Conservation (phyloP, 2,329 filamentous ascomycete species). For the Graphium sp. region DNA sequence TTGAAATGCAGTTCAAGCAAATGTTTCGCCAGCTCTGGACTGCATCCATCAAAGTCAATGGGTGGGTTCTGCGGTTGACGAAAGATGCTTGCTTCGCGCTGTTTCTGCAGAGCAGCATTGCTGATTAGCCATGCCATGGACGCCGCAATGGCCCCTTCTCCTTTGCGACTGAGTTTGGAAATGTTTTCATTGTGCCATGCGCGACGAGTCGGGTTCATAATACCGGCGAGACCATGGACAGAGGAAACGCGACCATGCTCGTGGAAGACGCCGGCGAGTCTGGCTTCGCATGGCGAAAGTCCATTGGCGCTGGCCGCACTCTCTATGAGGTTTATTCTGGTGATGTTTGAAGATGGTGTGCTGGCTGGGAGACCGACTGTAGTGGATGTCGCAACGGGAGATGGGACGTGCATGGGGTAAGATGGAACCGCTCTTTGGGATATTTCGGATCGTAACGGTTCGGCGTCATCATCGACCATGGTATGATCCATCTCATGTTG, state of each 20-base stretch:
- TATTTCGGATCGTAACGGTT: no score
- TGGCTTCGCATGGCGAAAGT: slow-evolving; percentile 15
- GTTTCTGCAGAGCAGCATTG: slow-evolving; percentile 15
- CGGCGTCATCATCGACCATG: no score
- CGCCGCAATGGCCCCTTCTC: slow-evolving; percentile 11
- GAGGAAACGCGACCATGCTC: slow-evolving; percentile 16
- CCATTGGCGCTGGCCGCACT: no score
- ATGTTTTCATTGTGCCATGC: slow-evolving; percentile 13
- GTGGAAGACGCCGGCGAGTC: slow-evolving; percentile 16
- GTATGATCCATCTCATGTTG: no score
- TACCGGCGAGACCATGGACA: slow-evolving; percentile 16
- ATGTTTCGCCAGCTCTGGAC: slow-evolving; percentile 16
- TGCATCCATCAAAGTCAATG: slow-evolving; percentile 16
- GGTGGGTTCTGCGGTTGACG: slow-evolving; percentile 12
- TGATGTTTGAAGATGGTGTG: no score
- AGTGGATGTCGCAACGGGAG: no score
- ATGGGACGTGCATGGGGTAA: no score
- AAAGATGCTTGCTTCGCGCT: slow-evolving; percentile 14
- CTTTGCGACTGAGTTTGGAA: slow-evolving; percentile 11
- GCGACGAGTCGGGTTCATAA: slow-evolving; percentile 14
- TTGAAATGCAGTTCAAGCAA: slow-evolving; percentile 20
- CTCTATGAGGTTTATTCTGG: no score
- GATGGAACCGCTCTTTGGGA: no score
- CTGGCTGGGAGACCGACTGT: no score
- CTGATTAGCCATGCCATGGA: slow-evolving; percentile 17